Evolutionary conservation across 148 eudicot genomes (phyloP).

Genomic region (Fagopyrum esculentum): DNA sequence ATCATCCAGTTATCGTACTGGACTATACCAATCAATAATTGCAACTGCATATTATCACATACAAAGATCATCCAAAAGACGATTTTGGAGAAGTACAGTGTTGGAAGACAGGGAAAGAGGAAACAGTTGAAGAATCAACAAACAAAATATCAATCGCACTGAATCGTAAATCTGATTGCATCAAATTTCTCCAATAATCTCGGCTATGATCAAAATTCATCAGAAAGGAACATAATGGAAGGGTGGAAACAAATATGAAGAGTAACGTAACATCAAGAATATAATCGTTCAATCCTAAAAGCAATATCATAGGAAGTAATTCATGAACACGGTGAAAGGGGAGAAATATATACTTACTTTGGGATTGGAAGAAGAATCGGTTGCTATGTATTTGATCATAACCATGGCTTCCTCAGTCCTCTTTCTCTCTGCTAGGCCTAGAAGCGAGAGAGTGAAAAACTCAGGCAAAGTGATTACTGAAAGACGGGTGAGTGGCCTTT

Average conservation of each 20-base stretch:
- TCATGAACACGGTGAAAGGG: neutral
- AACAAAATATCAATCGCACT: neutral
- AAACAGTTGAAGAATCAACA: neutral
- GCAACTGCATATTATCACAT: neutral
- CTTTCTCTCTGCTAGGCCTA: constrained; percentile 10
- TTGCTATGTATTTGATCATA: neutral
- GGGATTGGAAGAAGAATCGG: neutral
- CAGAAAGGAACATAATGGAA: neutral
- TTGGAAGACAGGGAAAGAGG: neutral
- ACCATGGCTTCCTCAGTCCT: constrained; percentile 5
- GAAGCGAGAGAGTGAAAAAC: neutral
- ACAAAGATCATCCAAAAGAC: neutral
- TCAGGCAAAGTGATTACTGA: neutral
- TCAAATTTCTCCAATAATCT: neutral
- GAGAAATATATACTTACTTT: constrained; percentile 1
- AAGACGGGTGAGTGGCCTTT: constrained; percentile 4
- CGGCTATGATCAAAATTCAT: neutral
- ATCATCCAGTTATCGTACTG: neutral
- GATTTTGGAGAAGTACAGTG: neutral
- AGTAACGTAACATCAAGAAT: neutral
- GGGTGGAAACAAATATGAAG: neutral
- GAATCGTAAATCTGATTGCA: constrained; percentile 1
- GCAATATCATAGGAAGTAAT: constrained; percentile 1
- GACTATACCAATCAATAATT: neutral
- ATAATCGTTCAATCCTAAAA: neutral